phyloP scores from a whole-genome alignment of 257 asterid genomes.

The Salvia hispanica region DNA sequence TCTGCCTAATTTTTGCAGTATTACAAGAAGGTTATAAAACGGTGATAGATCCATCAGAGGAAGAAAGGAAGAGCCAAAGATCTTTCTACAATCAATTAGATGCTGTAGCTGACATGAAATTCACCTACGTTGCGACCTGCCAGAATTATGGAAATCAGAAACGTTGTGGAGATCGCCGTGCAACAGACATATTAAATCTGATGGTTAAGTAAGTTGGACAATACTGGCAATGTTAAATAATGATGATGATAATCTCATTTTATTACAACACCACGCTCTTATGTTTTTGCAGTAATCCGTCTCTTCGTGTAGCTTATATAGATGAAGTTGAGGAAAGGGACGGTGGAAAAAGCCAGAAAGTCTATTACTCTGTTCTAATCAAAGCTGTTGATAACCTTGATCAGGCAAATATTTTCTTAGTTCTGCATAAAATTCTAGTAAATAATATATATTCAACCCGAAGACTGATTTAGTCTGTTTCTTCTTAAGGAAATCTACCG shows the following conservation, averaged over 20 bases:
- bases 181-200: constrained; percentile 93
- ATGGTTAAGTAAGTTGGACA: constrained; percentile 87
- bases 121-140: constrained; percentile 96
- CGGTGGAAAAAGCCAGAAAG: constrained; percentile 76
- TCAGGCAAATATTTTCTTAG: constrained; percentile 58
- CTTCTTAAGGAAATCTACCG: constrained; percentile 89
- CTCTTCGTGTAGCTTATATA: constrained; percentile 96
- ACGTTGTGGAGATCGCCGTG: constrained; percentile 94
- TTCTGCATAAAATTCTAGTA: background rate
- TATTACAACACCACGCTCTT: constrained; percentile 20
- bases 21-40: constrained; percentile 85
- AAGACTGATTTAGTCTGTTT: constrained; percentile 37
- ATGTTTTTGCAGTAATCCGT: constrained; percentile 69
- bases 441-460: constrained; percentile 7
- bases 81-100: constrained; percentile 85
- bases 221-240: constrained; percentile 19
- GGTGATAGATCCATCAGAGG: constrained; percentile 64
- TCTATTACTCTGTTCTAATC: constrained; percentile 86
- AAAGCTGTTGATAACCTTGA: constrained; percentile 98
- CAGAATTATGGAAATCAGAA: constrained; percentile 97
- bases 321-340: constrained; percentile 96
- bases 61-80: constrained; percentile 90
- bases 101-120: constrained; percentile 98
- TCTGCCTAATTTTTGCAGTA: constrained; percentile 53
- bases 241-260: constrained; percentile 25